Conservation (phyloP, 1,284 basidiomycete genomes). For the Microbotryum intermedium region DNA sequence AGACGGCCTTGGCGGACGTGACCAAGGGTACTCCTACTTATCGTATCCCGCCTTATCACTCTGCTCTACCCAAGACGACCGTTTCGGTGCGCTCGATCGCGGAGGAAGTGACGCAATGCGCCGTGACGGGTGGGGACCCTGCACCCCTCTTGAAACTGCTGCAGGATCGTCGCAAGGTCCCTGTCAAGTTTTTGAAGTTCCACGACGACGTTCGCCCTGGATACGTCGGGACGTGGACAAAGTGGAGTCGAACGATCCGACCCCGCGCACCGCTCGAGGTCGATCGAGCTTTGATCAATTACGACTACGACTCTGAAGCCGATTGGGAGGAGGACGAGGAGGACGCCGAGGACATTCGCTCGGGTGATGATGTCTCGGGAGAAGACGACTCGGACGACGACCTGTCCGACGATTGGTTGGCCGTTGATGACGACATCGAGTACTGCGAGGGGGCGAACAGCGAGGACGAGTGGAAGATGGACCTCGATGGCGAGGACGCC, state of each 20-base stretch:
- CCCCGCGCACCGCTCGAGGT: conserved; percentile 63
- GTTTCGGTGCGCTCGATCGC: conserved; percentile 51
- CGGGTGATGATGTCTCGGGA: conserved; percentile 27
- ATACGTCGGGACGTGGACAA: conserved; percentile 76
- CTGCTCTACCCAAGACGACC: conserved; percentile 18
- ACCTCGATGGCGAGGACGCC: conserved; percentile 63
- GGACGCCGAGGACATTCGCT: conserved; percentile 47
- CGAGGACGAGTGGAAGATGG: conserved; percentile 61
- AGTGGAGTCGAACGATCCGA: conserved; percentile 57
- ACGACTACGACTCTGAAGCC: conserved; percentile 72
- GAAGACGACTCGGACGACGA: conserved; percentile 25
- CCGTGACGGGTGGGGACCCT: conserved; percentile 56
- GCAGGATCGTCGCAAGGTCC: conserved; percentile 51
- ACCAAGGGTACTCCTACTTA: background rate
- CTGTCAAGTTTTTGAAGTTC: conserved; percentile 66
- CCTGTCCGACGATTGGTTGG: conserved; percentile 41
- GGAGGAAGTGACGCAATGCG: conserved; percentile 57
- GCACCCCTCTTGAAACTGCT: conserved; percentile 51
- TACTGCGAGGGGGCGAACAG: conserved; percentile 43
- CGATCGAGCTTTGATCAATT: conserved; percentile 63
- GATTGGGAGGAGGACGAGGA: conserved; percentile 73
- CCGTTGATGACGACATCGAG: conserved; percentile 48
- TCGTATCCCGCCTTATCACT: conserved; percentile 11
- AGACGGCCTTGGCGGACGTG: too few relatives aligned
- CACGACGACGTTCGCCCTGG: conserved; percentile 66